Base-by-base conservation (phyloP, 2,329 filamentous ascomycete species). In the Phoma herbarum region DNA sequence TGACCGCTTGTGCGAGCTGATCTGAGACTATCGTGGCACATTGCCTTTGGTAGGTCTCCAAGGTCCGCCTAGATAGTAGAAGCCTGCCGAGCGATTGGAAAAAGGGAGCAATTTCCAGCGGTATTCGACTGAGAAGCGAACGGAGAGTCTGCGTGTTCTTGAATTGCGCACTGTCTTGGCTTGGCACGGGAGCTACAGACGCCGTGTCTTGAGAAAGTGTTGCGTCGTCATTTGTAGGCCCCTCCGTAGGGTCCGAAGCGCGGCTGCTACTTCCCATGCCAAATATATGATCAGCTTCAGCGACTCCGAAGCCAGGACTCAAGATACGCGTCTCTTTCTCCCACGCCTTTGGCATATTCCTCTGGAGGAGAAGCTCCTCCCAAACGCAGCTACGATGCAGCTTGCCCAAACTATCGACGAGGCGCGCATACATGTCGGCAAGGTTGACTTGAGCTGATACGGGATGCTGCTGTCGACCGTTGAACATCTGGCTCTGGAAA, bases 61-160 rank as follows among this genome's bases (percentile, higher is more conserved):
- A 83, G 61, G 87, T 87, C 48, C 93, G 87, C 58, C 92, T 90
- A 42, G 88, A 87, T 4, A 96, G 83, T 22, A 98, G 81, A 16
- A 90, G 86, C 75, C 92, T 95, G 12, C 94, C 94, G 42, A 98
- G 81, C 1, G 88, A 89, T 70, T 96, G 92, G 72, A 97, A 90
- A 66, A 98, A 90, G 0, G 90, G 89, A 18, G 92, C 90, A n/a
- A 93, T 90, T 3, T 89, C 89, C 9, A 88, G 88, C 22, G 93
- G 88, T 67, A 96, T 85, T 31, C 91, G 89, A 68, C 90, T 89
- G 12, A 98, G 83, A 11, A 98, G 81, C 65, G 88, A 89, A 35
- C 90, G 86, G 43, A 98, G 82, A 12, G 86, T 89, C 71, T 90
- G 87, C 39, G 90, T 92, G 75, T 98, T 99, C 73, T 90, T 87